phyloP scores from a whole-genome alignment of 768 basidiomycete species.

The Tricholoma hemisulphureum region DNA sequence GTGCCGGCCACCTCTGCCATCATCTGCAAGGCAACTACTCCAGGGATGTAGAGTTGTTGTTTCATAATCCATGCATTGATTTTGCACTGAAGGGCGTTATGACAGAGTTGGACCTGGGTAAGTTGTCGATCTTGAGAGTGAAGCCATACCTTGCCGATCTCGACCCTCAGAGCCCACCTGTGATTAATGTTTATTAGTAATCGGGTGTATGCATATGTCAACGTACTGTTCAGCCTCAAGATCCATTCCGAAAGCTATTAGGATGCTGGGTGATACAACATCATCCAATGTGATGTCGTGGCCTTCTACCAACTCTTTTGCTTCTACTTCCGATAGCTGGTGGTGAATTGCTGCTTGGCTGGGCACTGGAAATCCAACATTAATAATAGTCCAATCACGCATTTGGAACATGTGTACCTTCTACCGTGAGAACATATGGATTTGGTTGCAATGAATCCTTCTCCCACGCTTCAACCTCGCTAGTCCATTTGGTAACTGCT shows the following conservation, averaged over 20 bases:
- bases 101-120: neutral
- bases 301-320: neutral
- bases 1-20: no score
- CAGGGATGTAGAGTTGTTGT: constrained; percentile 4
- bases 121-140: neutral
- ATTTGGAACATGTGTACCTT: neutral
- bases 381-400: neutral
- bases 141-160: no score
- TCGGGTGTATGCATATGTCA: neutral
- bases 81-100: constrained; percentile 1
- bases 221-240: constrained; percentile 8
- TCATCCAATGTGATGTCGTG: constrained; percentile 2
- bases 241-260: constrained; percentile 8
- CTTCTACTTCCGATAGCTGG: constrained; percentile 1
- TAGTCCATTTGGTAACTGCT: neutral
- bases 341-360: neutral
- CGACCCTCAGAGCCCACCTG: neutral
- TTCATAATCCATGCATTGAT: neutral
- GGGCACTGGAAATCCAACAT: neutral
- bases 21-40: neutral
- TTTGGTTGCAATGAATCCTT: neutral
- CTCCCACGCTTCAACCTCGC: no score
- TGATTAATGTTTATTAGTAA: neutral
- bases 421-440: neutral
- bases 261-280: neutral